A percentile compares a stretch with the other conserved stretches of the same genome.
These are phyloP conservation scores for Alternaria arborescens DNA, from an alignment of 2,329 filamentous ascomycete species.

Conservation along the genomic window DNA sequence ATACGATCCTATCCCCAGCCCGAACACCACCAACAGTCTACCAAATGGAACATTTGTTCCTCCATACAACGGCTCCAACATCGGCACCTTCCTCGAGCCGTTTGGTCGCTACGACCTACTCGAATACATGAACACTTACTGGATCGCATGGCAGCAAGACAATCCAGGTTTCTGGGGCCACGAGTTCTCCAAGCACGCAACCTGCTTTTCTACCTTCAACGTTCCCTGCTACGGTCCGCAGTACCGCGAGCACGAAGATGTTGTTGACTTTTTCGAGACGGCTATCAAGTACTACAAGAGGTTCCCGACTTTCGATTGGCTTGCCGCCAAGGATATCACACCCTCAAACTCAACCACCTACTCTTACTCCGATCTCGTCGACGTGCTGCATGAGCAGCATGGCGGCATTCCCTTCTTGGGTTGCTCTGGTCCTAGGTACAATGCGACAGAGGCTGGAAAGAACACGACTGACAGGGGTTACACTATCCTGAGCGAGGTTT, in stretches of 20 bases:
- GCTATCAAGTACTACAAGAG: constrained; percentile 65
- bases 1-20: constrained; percentile 68
- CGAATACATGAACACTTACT: constrained; percentile 72
- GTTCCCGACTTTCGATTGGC: constrained; percentile 69
- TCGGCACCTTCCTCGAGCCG: constrained; percentile 66
- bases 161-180: constrained; percentile 72
- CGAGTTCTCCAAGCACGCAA: constrained; percentile 74
- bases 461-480: constrained; percentile 64
- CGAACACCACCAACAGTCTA: constrained; percentile 69
- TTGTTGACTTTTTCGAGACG: constrained; percentile 71
- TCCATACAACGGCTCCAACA: constrained; percentile 65
- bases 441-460: constrained; percentile 66
- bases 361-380: constrained; percentile 62
- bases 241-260: constrained; percentile 65
- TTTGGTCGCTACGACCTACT: constrained; percentile 69
- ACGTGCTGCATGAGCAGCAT: constrained; percentile 59
- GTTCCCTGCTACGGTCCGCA: constrained; percentile 69
- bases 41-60: constrained; percentile 62
- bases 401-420: constrained; percentile 68
- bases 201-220: constrained; percentile 73
- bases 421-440: constrained; percentile 68
- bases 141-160: constrained; percentile 65
- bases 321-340: constrained; percentile 62
- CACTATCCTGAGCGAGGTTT: constrained; percentile 68
- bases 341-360: constrained; percentile 69